Conservation (phyloP, 2,329 filamentous ascomycete species). For the Colletotrichum somersetense region DNA sequence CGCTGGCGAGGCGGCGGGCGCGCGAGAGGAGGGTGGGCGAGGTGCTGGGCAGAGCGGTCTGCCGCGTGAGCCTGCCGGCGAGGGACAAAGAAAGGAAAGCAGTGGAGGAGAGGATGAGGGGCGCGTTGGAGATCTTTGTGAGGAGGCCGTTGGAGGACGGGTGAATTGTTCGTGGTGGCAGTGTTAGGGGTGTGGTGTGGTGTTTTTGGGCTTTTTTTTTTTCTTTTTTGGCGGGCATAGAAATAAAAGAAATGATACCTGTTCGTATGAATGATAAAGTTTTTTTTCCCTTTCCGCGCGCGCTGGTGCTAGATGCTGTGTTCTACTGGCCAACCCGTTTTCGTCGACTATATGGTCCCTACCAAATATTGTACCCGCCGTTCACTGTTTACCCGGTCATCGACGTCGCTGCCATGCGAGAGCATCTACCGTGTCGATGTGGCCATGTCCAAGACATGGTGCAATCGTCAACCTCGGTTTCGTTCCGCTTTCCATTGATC, state of each 20-base stretch:
- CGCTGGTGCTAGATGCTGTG: not conserved
- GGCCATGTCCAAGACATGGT: too few species aligned
- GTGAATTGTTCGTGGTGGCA: not conserved
- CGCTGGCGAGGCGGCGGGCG: conserved; percentile 63
- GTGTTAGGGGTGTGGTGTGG: too few species aligned
- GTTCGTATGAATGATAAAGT: not conserved
- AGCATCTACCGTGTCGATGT: too few species aligned
- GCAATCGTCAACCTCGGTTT: too few species aligned
- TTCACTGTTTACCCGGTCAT: too few species aligned
- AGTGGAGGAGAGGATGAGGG: conserved; percentile 73
- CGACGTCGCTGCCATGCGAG: too few species aligned
- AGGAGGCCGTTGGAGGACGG: conserved; percentile 43
- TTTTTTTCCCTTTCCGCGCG: too few species aligned
- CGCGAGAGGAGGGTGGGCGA: conserved; percentile 74
- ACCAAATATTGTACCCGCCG: too few species aligned
- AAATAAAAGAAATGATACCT: conserved; percentile 18
- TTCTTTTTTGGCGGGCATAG: not conserved
- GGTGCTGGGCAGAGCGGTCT: conserved; percentile 73
- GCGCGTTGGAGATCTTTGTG: conserved; percentile 77
- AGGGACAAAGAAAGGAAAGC: conserved; percentile 68
- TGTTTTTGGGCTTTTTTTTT: not conserved
- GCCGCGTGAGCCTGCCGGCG: conserved; percentile 59
- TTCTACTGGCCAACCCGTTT: not conserved
- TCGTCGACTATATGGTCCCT: too few species aligned
- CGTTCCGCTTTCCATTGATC: too few species aligned